phyloP scores from a whole-genome alignment of 2,329 filamentous ascomycete genomes.

The Fragosphaeria purpurea region DNA sequence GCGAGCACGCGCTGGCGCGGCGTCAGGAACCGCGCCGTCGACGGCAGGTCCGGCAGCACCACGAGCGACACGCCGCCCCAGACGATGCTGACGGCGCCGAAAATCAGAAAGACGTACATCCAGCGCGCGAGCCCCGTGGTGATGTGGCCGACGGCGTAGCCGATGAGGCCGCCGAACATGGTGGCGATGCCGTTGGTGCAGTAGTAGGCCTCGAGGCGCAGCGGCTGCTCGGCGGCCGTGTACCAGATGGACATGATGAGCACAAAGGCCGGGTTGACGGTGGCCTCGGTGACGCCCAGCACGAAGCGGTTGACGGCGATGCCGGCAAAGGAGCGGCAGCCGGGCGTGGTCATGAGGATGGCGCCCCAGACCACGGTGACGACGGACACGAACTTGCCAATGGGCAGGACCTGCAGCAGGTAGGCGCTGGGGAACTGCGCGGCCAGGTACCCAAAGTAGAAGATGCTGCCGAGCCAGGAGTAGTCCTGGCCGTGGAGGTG shows the following conservation, averaged over 20 bases:
- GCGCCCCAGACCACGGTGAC: conserved; percentile 24
- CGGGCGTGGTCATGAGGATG: conserved; percentile 9
- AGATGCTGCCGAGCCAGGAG: conserved; percentile 18
- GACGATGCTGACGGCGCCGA: conserved; percentile 9
- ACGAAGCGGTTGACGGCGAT: conserved; percentile 43
- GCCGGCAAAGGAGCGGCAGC: conserved; percentile 22
- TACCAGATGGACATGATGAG: conserved; percentile 48
- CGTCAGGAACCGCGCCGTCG: conserved; percentile 51
- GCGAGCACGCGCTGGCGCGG: conserved; percentile 47
- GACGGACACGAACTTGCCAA: conserved; percentile 38
- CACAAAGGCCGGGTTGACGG: conserved; percentile 45
- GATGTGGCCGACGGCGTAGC: conserved; percentile 79
- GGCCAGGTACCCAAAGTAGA: conserved; percentile 32
- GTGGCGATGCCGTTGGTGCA: conserved; percentile 53
- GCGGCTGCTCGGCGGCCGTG: conserved; percentile 45
- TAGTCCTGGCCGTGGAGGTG: conserved; percentile 23
- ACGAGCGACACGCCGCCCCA: conserved; percentile 27
- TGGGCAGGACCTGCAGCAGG: conserved; percentile 36
- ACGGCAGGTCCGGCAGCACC: conserved; percentile 41
- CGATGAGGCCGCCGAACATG: conserved; percentile 76
- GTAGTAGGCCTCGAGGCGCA: conserved; percentile 47
- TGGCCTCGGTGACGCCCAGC: conserved; percentile 45
- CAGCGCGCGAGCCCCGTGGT: conserved; percentile 25
- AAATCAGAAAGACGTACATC: conserved; percentile 20
- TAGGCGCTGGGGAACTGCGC: conserved; percentile 35